These are phyloP conservation scores for Moesziomyces globuligerus DNA, from an alignment of 1,284 basidiomycete genomes.

Conservation along the genomic window DNA sequence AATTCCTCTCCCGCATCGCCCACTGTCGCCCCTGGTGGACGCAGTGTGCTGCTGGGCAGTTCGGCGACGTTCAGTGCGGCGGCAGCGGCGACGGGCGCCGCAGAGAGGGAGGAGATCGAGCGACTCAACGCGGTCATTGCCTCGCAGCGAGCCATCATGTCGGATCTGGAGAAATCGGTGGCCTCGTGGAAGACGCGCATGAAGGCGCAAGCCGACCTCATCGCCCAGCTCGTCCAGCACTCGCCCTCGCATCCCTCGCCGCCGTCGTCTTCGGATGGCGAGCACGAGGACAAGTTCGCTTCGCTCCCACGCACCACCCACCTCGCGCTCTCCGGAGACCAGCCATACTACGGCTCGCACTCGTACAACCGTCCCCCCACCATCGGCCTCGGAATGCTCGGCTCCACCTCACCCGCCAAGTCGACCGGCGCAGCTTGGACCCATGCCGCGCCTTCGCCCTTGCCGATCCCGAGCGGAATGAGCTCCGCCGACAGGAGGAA, in stretches of 20 bases:
- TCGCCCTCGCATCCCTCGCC: background rate
- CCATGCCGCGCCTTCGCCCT: constrained; percentile 28
- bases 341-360: constrained; percentile 58
- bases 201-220: constrained; percentile 54
- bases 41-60: constrained; percentile 21
- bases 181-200: constrained; percentile 55
- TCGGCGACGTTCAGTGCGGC: constrained; percentile 6
- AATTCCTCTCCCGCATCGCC: constrained; percentile 9
- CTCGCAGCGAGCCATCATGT: constrained; percentile 56
- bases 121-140: constrained; percentile 56
- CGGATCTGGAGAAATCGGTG: constrained; percentile 57
- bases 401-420: constrained; percentile 39
- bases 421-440: background rate
- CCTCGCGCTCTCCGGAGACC: constrained; percentile 14
- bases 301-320: constrained; percentile 29
- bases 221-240: constrained; percentile 38
- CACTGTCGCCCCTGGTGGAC: constrained; percentile 8
- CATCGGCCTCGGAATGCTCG: constrained; percentile 14
- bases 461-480: constrained; percentile 20
- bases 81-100: constrained; percentile 3
- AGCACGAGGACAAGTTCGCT: constrained; percentile 8
- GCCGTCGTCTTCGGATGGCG: constrained; percentile 19
- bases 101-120: constrained; percentile 57
- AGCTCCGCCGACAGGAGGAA: constrained; percentile 21
- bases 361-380: constrained; percentile 49